These are phyloP conservation scores for Hymenoscyphus fructigenus DNA, from an alignment of 2,329 filamentous ascomycete species.

Conservation along the genomic window DNA sequence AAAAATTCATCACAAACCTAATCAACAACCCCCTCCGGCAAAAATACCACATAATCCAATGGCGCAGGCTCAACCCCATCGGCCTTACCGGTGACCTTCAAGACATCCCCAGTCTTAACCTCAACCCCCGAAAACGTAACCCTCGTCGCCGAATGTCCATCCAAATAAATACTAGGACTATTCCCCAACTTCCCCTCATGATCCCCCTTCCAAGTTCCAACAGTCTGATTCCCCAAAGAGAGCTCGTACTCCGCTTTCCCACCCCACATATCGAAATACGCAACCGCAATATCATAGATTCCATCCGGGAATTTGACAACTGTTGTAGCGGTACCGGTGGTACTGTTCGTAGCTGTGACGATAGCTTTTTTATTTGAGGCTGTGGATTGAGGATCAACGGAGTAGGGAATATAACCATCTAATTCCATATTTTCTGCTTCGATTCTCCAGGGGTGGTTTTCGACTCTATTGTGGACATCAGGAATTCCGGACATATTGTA, in stretches of 20 bases:
- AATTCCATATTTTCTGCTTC: neutral
- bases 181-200: constrained; percentile 60
- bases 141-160: constrained; percentile 64
- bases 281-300: neutral
- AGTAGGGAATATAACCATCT: neutral
- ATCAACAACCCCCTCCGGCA: constrained; percentile 58
- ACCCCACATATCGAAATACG: neutral
- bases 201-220: constrained; percentile 61
- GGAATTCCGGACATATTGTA: no score
- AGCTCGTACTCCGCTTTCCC: neutral
- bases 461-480: neutral
- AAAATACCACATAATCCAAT: constrained; percentile 63
- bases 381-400: neutral
- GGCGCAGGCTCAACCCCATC: constrained; percentile 64
- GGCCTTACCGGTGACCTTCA: constrained; percentile 57
- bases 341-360: neutral
- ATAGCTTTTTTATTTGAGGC: neutral
- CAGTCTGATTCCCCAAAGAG: neutral
- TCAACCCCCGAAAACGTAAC: constrained; percentile 55
- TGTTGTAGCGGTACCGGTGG: no score
- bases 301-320: no score
- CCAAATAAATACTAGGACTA: constrained; percentile 56
- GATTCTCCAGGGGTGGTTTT: neutral
- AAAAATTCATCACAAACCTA: neutral
- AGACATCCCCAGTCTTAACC: constrained; percentile 49